Percentiles rank a stretch among this genome's conserved stretches.
phyloP scores from a whole-genome alignment of 345 rosid genomes.

The Pelargonium nanum region DNA sequence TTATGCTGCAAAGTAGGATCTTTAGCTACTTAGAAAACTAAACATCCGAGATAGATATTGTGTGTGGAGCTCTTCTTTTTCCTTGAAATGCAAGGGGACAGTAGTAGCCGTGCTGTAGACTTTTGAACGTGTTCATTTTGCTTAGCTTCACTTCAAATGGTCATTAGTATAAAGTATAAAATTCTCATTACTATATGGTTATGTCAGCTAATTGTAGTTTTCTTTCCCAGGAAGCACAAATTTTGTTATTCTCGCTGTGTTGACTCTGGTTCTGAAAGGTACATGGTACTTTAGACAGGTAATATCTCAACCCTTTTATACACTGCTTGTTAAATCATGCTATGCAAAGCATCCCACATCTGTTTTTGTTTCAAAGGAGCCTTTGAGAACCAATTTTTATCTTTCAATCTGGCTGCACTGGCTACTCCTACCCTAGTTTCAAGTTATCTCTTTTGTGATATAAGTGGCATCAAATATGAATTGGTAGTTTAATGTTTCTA shows the following conservation, averaged over 20 bases:
- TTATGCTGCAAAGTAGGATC: background rate
- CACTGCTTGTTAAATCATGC: background rate
- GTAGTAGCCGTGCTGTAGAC: background rate
- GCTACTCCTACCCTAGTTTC: background rate
- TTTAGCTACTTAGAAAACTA: too few relatives aligned
- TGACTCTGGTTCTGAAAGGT: constrained; percentile 69
- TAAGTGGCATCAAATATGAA: too few relatives aligned
- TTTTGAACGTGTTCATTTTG: background rate
- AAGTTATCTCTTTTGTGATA: too few relatives aligned
- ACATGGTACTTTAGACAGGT: constrained; percentile 93
- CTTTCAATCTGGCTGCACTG: background rate
- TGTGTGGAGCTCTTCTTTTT: too few relatives aligned
- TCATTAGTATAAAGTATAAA: too few relatives aligned
- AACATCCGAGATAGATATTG: too few relatives aligned
- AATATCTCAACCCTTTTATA: background rate
- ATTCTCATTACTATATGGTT: background rate
- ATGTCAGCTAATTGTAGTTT: background rate
- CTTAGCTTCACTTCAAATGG: background rate
- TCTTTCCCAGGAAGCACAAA: constrained; percentile 71
- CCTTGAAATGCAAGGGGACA: too few relatives aligned
- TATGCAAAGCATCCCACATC: background rate
- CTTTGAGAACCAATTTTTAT: too few relatives aligned
- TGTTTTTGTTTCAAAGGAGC: too few relatives aligned
- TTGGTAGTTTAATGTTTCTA: background rate
- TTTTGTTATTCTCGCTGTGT: constrained; percentile 60